Conservation (phyloP, 1,139 yeast species). For the Hemisphaericaspora subhashii region DNA sequence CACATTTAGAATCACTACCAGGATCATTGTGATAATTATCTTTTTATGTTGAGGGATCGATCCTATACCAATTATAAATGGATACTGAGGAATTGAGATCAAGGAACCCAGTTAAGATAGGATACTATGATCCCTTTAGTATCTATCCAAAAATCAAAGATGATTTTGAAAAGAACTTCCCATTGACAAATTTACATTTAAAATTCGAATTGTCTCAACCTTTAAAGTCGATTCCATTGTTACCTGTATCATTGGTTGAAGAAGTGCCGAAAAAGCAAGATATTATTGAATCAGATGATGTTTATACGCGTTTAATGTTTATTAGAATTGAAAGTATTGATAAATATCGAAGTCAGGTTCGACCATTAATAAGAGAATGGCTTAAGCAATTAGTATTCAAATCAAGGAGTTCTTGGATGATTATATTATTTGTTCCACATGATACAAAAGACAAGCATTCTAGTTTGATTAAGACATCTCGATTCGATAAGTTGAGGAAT, state of each 20-base stretch:
- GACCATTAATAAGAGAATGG: slow-evolving; percentile 87
- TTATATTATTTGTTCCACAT: slow-evolving; percentile 54
- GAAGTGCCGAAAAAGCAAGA: slow-evolving; percentile 49
- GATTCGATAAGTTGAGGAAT: slow-evolving; percentile 60
- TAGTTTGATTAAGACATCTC: slow-evolving; percentile 49
- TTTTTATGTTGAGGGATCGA: too few species aligned
- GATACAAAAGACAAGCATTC: slow-evolving; percentile 45
- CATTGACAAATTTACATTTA: slow-evolving; percentile 81
- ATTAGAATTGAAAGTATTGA: slow-evolving; percentile 68
- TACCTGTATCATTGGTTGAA: slow-evolving; percentile 61
- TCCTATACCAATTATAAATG: too few species aligned
- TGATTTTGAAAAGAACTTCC: slow-evolving; percentile 55
- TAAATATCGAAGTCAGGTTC: slow-evolving; percentile 70
- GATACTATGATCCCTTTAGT: slow-evolving; percentile 86
- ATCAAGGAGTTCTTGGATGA: slow-evolving; percentile 59
- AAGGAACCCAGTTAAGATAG: slow-evolving; percentile 44
- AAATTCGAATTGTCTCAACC: slow-evolving; percentile 54
- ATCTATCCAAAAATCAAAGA: slow-evolving; percentile 56
- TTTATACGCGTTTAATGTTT: slow-evolving; percentile 68
- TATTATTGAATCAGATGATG: slow-evolving; percentile 23
- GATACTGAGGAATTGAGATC: slow-evolving; percentile 11
- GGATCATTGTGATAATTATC: too few species aligned
- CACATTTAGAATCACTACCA: too few species aligned
- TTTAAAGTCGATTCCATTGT: slow-evolving; percentile 63
- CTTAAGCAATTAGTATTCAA: slow-evolving; percentile 48